phyloP scores from a whole-genome alignment of 108 stramenopile species.

The Nitzschia sp. region DNA sequence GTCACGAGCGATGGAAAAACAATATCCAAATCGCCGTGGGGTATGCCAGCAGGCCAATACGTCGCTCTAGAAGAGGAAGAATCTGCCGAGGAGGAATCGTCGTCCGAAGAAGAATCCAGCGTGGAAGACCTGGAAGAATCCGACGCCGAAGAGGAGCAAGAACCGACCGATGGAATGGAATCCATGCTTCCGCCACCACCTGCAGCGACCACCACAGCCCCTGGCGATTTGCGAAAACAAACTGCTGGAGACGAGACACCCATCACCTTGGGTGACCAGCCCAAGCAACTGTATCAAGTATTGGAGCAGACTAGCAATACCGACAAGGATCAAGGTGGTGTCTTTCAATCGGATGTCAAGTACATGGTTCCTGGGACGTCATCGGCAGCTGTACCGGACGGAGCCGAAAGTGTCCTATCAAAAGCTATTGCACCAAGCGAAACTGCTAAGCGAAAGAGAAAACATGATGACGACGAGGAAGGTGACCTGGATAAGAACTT shows the following conservation, averaged over 20 bases:
- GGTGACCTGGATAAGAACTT: constrained; percentile 83
- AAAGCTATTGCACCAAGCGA: constrained; percentile 55
- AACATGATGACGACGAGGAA: constrained; percentile 77
- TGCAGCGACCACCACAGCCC: constrained; percentile 3
- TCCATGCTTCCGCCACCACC: constrained; percentile 64
- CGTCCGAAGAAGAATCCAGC: constrained; percentile 45
- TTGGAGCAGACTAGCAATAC: constrained; percentile 55
- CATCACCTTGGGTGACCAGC: constrained; percentile 32
- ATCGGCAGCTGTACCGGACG: constrained; percentile 45
- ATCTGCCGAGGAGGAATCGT: constrained; percentile 67
- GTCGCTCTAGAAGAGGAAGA: constrained; percentile 67
- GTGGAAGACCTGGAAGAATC: constrained; percentile 62
- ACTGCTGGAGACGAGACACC: constrained; percentile 78
- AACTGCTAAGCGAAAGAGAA: constrained; percentile 49
- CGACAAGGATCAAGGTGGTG: constrained; percentile 46
- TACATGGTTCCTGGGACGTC: constrained; percentile 69
- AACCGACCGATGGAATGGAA: constrained; percentile 54
- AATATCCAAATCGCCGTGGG: constrained; percentile 73
- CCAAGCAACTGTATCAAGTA: constrained; percentile 83
- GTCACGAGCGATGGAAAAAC: constrained; percentile 82
- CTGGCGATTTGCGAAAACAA: constrained; percentile 72
- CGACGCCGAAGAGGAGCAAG: constrained; percentile 47
- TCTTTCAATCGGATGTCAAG: constrained; percentile 76
- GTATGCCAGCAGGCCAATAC: constrained; percentile 62
- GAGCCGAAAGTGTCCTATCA: constrained; percentile 80